Conservation (phyloP, 1,139 yeast species). For the Eremothecium coryli region DNA sequence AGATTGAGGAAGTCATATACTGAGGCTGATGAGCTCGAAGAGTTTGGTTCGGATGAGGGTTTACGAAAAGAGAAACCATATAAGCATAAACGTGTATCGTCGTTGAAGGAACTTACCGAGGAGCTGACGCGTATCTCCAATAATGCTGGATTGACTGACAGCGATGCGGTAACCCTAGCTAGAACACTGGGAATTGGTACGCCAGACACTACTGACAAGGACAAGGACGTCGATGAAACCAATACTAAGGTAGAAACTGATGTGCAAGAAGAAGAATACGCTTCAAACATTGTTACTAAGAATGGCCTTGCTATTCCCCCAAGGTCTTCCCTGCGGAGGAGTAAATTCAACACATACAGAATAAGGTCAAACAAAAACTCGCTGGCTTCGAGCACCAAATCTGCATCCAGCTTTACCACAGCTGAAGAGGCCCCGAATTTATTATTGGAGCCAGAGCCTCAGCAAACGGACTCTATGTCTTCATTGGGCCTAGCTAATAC, state of each 20-base stretch:
- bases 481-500: not conserved
- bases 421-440: conserved; percentile 6
- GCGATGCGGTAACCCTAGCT: conserved; percentile 68
- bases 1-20: conserved; percentile 27
- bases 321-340: conserved; percentile 28
- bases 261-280: conserved; percentile 13
- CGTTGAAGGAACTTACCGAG: conserved; percentile 55
- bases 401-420: conserved; percentile 2
- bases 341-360: conserved; percentile 27
- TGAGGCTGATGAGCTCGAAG: conserved; percentile 17
- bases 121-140: conserved; percentile 59
- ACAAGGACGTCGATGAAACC: not conserved
- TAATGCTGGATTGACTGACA: conserved; percentile 63
- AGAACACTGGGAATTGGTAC: conserved; percentile 40
- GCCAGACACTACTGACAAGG: not conserved
- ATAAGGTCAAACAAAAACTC: conserved; percentile 11
- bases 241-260: conserved; percentile 5
- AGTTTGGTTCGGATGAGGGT: conserved; percentile 4
- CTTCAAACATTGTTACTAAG: conserved; percentile 23
- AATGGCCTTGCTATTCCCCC: conserved; percentile 25
- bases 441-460: conserved; percentile 4
- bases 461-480: conserved; percentile 5
- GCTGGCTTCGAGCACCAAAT: not conserved
- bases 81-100: conserved; percentile 20
- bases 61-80: conserved; percentile 1